Percentiles rank a stretch among this genome's conserved stretches.
These are phyloP conservation scores for Fomitopsis pinicola DNA, from an alignment of 1,284 basidiomycete genomes.

Conservation along the genomic window DNA sequence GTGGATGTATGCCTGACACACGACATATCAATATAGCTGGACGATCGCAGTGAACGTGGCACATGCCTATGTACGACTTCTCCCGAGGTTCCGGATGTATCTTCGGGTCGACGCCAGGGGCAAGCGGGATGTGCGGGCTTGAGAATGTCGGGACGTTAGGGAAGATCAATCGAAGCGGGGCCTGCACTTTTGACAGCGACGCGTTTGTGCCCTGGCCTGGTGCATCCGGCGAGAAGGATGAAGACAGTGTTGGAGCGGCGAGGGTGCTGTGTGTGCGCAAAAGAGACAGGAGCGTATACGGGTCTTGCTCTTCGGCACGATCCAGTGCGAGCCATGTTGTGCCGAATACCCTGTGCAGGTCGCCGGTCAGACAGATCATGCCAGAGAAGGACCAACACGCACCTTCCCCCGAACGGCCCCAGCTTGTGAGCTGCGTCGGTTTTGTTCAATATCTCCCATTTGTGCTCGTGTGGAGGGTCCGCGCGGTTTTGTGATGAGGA, in stretches of 20 bases:
- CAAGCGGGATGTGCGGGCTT: conserved; percentile 33
- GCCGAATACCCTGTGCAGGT: conserved; percentile 22
- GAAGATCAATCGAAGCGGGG: conserved; percentile 71
- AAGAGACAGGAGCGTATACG: conserved; percentile 73
- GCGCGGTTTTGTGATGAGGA: conserved; percentile 33
- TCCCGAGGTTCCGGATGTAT: conserved; percentile 24
- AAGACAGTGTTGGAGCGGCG: conserved; percentile 29
- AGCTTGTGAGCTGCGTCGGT: conserved; percentile 23
- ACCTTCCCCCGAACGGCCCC: conserved; percentile 29
- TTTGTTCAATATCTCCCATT: conserved; percentile 45
- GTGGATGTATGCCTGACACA: conserved; percentile 54
- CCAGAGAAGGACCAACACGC: conserved; percentile 5
- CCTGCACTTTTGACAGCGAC: conserved; percentile 39
- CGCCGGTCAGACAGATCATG: neutral
- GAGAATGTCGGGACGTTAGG: conserved; percentile 58
- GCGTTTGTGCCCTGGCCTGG: neutral
- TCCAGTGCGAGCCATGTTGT: conserved; percentile 27
- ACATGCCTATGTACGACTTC: conserved; percentile 23
- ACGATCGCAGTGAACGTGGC: neutral
- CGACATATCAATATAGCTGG: conserved; percentile 12
- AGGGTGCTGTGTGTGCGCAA: conserved; percentile 77
- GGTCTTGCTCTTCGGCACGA: conserved; percentile 39
- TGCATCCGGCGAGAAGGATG: conserved; percentile 22
- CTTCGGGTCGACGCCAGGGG: conserved; percentile 18
- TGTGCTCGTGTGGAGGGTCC: conserved; percentile 48